Percentiles rank a stretch among this genome's conserved stretches.
phyloP scores from a whole-genome alignment of 108 stramenopile species.

The Fragilaria crotonensis region DNA sequence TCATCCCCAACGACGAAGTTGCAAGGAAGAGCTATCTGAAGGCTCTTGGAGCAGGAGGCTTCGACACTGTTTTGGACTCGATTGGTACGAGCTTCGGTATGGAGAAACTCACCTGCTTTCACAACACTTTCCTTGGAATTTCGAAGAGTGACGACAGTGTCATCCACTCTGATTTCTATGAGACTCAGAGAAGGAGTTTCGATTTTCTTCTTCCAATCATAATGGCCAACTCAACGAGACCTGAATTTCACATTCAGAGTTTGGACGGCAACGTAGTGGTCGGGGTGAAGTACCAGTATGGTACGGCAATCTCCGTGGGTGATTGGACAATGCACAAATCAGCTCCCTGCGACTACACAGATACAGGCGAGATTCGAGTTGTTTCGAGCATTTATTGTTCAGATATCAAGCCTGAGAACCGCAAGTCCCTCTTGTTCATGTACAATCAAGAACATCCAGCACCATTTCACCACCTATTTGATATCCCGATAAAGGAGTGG shows the following conservation, averaged over 20 bases:
- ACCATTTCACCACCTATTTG: background rate
- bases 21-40: slow-evolving; percentile 34
- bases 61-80: slow-evolving; percentile 43
- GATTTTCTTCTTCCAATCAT: slow-evolving; percentile 54
- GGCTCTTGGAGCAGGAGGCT: slow-evolving; percentile 46
- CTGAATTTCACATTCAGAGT: slow-evolving; percentile 35
- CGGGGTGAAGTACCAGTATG: slow-evolving; percentile 23
- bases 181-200: slow-evolving; percentile 44
- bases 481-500: background rate
- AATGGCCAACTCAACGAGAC: slow-evolving; percentile 33
- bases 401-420: slow-evolving; percentile 28
- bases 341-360: slow-evolving; percentile 29
- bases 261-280: background rate
- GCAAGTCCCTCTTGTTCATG: background rate
- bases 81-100: slow-evolving; percentile 47
- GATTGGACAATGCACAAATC: slow-evolving; percentile 37
- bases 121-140: slow-evolving; percentile 50
- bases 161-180: slow-evolving; percentile 51
- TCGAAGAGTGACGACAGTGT: slow-evolving; percentile 35
- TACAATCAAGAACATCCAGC: background rate
- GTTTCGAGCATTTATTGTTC: slow-evolving; percentile 33
- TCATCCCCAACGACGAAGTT: slow-evolving; percentile 36
- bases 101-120: slow-evolving; percentile 43
- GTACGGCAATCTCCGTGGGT: slow-evolving; percentile 28
- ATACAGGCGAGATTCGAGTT: slow-evolving; percentile 30